Evolutionary conservation across 495 filamentous ascomycete genomes (phyloP).

Genomic region (Penicillium fimorum): DNA sequence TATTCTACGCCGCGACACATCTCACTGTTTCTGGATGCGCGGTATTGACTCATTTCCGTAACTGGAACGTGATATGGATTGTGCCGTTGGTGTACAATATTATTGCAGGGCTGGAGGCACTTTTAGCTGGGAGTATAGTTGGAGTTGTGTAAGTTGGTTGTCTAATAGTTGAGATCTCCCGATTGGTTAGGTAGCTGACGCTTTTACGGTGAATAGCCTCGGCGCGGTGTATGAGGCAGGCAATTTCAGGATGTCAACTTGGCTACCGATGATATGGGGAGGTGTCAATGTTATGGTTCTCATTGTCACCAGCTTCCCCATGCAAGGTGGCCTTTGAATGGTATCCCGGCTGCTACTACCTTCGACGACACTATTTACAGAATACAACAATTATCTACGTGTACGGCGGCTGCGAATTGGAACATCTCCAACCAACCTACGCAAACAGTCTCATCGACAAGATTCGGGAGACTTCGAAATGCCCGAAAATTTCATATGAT

Average conservation of each 20-base stretch:
- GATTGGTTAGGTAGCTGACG: slow-evolving; percentile 3
- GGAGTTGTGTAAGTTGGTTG: slow-evolving; percentile 74
- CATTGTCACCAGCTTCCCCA: slow-evolving; percentile 89
- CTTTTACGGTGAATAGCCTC: slow-evolving; percentile 54
- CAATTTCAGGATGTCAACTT: slow-evolving; percentile 92
- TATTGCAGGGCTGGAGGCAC: slow-evolving; percentile 74
- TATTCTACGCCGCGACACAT: slow-evolving; percentile 47
- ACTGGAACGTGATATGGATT: slow-evolving; percentile 73
- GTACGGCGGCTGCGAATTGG: neutral
- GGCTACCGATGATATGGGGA: slow-evolving; percentile 96
- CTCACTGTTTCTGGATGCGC: slow-evolving; percentile 65
- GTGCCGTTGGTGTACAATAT: slow-evolving; percentile 73
- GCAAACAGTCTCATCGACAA: neutral
- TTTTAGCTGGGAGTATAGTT: slow-evolving; percentile 85
- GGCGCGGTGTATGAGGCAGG: slow-evolving; percentile 85
- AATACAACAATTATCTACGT: neutral
- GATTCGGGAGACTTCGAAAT: slow-evolving; percentile 8
- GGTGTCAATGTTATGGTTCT: slow-evolving; percentile 85
- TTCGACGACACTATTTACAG: neutral
- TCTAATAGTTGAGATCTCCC: neutral
- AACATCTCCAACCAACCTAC: neutral
- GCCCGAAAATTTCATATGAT: slow-evolving; percentile 20
- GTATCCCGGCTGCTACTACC: neutral
- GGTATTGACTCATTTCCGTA: slow-evolving; percentile 63
- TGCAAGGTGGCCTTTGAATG: slow-evolving; percentile 83